Base-by-base conservation (phyloP, 768 basidiomycete species). In the Lentinus brumalis region DNA sequence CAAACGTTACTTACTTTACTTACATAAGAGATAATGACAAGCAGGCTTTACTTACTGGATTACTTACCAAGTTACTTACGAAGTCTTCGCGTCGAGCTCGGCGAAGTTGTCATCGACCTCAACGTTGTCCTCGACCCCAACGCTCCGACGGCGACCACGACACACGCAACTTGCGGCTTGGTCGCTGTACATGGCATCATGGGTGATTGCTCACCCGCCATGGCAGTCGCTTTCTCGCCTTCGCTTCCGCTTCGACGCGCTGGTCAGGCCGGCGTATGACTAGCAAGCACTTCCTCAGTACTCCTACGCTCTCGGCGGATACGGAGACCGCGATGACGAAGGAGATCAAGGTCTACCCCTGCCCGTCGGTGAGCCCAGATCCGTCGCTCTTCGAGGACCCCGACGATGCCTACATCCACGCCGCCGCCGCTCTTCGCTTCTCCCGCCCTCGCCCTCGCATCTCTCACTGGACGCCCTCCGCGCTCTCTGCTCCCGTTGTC, bases 361-460 rank as follows among this genome's bases (percentile, higher is more conserved):
- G 77, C 51, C 77, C 78, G 0, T 59, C 57, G 1, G 39, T 64
- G 12, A 61, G 66, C 4, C 74, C 72, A 12, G 74, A 80, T 55
- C 0, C 60, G 0, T 67, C 77, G 40, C 64, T 79, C 1, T 80
- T 80, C 57, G 79, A 81, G 55, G 62, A 68, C 42, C 52, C 69
- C 57, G 69, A 75, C 1, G 54, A 73, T 0, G 77, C 79, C 53
- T 77, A 80, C 56, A 38, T 56, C 63, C 51, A 68, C 45, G 47
- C 57, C 21, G 44, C 56, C 7, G 52, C n/a, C n/a, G n/a, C n/a
- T n/a, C n/a, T n/a, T n/a, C n/a, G n/a, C n/a, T n/a, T n/a, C n/a
- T n/a, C n/a, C n/a, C n/a, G n/a, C n/a, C n/a, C n/a, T n/a, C n/a
- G n/a, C n/a, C n/a, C n/a, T n/a, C n/a, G n/a, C n/a, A n/a, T n/a